Conservation (phyloP, 2,329 filamentous ascomycete genomes). For the Claviceps sp. region DNA sequence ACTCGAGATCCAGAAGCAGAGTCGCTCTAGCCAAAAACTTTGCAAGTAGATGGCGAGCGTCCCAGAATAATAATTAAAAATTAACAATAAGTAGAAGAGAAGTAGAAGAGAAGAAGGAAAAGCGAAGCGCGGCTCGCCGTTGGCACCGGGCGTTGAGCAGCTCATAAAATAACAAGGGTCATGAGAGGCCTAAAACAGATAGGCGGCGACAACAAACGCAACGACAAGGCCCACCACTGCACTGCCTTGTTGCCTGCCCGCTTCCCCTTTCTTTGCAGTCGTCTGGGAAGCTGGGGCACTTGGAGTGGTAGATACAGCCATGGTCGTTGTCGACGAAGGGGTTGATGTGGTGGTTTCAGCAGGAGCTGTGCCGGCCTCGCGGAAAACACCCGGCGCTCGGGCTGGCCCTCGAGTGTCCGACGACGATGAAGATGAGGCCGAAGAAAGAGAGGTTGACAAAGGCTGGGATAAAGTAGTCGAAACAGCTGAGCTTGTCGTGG, state of each 20-base stretch:
- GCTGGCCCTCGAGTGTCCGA: conserved; percentile 12
- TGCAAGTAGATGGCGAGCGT: neutral
- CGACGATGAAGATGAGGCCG: conserved; percentile 7
- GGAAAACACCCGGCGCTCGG: conserved; percentile 36
- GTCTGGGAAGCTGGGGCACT: conserved; percentile 16
- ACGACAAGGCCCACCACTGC: conserved; percentile 41
- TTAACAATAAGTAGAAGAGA: neutral
- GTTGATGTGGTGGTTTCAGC: conserved; percentile 4
- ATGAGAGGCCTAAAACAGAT: conserved; percentile 25
- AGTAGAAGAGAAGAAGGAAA: conserved; percentile 1
- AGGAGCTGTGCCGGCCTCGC: conserved; percentile 31
- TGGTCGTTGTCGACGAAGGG: conserved; percentile 5
- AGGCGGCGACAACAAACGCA: conserved; percentile 39
- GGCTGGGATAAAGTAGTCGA: conserved; percentile 2
- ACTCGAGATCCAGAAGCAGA: neutral
- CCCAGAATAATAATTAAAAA: neutral
- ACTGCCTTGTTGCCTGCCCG: conserved; percentile 33
- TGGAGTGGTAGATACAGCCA: conserved; percentile 15
- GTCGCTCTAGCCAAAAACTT: neutral
- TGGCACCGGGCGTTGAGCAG: neutral
- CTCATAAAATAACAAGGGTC: neutral
- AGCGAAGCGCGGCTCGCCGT: neutral
- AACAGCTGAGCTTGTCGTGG: conserved; percentile 6
- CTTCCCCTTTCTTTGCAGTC: conserved; percentile 30
- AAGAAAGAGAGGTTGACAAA: conserved; percentile 3